Evolutionary conservation across 345 rosid species (phyloP).

Genomic region (Angophora floribunda): DNA sequence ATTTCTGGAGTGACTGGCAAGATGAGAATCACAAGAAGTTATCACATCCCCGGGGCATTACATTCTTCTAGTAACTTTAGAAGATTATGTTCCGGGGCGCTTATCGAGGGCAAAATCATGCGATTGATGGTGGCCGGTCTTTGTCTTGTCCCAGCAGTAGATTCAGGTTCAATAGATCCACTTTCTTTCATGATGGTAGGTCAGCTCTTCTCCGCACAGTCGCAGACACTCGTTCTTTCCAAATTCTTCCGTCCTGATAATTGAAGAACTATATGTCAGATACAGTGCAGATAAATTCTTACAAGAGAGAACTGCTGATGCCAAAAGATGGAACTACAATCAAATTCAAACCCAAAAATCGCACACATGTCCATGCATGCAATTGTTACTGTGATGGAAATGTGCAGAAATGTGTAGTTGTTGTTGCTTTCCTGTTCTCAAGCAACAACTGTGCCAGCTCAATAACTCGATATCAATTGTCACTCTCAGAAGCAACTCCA

Average conservation of each 20-base stretch:
- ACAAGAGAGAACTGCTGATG: background rate
- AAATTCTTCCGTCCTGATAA: slow-evolving; percentile 80
- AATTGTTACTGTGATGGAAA: background rate
- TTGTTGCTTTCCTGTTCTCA: background rate
- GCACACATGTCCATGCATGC: background rate
- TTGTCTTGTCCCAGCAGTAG: slow-evolving; percentile 16
- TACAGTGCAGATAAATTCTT: background rate
- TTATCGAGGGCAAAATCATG: slow-evolving; percentile 66
- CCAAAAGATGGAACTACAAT: background rate
- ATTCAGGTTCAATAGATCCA: slow-evolving; percentile 33
- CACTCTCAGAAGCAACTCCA: background rate
- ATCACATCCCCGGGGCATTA: slow-evolving; percentile 42
- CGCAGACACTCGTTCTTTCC: slow-evolving; percentile 87
- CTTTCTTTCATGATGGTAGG: slow-evolving; percentile 55
- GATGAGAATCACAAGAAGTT: background rate
- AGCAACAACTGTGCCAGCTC: background rate
- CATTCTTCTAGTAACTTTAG: slow-evolving; percentile 82
- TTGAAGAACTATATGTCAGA: background rate
- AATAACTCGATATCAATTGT: background rate
- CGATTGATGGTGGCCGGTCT: slow-evolving; percentile 33
- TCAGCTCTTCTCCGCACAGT: slow-evolving; percentile 47
- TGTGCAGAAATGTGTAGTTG: background rate
- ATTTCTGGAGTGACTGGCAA: background rate
- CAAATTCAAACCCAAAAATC: background rate
- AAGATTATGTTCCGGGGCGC: slow-evolving; percentile 88